Evolutionary conservation across 306 rosid species (phyloP), one percentile per base, ranked within the genome.

Genomic region (Medicago arabica): DNA sequence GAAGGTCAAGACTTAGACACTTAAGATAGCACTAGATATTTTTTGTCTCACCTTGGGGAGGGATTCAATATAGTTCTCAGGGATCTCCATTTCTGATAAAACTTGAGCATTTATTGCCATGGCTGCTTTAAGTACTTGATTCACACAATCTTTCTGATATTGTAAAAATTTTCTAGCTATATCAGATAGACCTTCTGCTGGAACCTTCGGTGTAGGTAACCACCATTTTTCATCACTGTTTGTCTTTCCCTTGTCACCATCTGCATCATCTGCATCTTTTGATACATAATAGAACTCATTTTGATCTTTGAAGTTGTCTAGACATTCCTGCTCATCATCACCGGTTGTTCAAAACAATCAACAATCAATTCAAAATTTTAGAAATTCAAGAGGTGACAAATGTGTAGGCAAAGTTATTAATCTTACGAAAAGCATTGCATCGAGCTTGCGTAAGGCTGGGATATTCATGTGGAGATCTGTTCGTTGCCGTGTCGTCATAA

Each of bases 61-160:
- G 47, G 91, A 83, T 59, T 96, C 99, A 7, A 96, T 87, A 77
- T 92, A 96, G 83, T 87, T 89, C 46, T 96, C 99, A 0, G 99
- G 99, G 68, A 92, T 89, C 83, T 96, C 99, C 91, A 96, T 92
- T 80, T 96, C 99, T 21, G 96, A 67, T 67, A 96, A 70, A 81
- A 93, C 87, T 72, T 90, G 97, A 80, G 99, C 97, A 82, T 96
- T 96, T 54, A 96, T 96, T 72, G 99, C 98, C 99, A 92, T 90
- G 74, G 99, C 99, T 74, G 98, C 98, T 84, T 96, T 96, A 68
- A 96, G 99, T 54, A 96, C 99, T 85, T 96, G 99, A 82, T 88
- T 92, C 66, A 96, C 99, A 80, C 90, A 75, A 81, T 96, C 99
- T 78, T 96, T 96, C 81, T 96, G 99, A 75, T 89, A 84, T 82